Evolutionary conservation across 768 basidiomycete species (phyloP).

Genomic region (Tricholoma saponaceum): DNA sequence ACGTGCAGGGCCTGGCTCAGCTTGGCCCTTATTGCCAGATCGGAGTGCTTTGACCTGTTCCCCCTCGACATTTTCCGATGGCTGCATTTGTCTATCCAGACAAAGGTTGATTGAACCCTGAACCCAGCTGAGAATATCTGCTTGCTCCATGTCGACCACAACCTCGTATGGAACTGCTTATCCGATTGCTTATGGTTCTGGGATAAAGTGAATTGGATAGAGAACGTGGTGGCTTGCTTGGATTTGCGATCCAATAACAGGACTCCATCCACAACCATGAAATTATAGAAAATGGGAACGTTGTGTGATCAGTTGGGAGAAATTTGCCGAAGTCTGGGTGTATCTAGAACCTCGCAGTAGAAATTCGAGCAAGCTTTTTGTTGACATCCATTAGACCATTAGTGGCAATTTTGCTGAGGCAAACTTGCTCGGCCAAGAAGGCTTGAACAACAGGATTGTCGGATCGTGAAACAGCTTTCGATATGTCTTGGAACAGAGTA

Average conservation of each 20-base stretch:
- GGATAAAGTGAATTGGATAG: constrained; percentile 14
- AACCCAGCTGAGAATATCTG: constrained; percentile 8
- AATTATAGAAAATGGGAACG: constrained; percentile 12
- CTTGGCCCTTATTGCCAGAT: no score
- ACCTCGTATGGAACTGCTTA: constrained; percentile 8
- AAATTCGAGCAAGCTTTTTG: constrained; percentile 8
- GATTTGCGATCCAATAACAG: constrained; percentile 8
- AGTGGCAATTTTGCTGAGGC: not conserved
- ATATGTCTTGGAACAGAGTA: no score
- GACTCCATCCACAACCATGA: constrained; percentile 12
- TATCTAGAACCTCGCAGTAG: constrained; percentile 1
- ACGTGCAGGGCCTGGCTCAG: no score
- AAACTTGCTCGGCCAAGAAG: constrained; percentile 10
- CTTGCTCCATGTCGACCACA: constrained; percentile 8
- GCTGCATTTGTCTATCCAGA: constrained; percentile 13
- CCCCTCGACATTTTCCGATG: no score
- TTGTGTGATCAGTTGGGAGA: constrained; percentile 6
- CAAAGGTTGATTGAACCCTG: constrained; percentile 11
- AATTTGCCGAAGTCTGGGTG: constrained; percentile 5
- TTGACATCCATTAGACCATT: constrained; percentile 8
- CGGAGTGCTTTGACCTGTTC: no score
- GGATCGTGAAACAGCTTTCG: no score
- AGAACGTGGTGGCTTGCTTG: constrained; percentile 8
- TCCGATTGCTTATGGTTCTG: constrained; percentile 11
- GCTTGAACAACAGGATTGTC: constrained; percentile 8